Evolutionary conservation across 192 early-diverging fungal species (phyloP), one percentile per base, ranked within the genome.

Genomic region (Coemansia sp.): DNA sequence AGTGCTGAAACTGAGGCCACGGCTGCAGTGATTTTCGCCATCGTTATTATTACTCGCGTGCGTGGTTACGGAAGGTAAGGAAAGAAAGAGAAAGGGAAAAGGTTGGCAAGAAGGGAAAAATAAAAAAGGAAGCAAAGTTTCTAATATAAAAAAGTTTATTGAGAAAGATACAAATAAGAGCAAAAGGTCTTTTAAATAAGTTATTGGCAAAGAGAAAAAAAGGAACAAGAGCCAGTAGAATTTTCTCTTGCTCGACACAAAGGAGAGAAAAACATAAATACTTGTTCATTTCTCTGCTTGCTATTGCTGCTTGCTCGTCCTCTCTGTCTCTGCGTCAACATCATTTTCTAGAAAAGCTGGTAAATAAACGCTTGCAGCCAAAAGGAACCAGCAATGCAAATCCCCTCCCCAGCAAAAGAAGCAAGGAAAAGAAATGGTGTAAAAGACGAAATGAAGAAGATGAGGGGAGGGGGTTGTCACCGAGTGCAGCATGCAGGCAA

Each of bases 21-120:
- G 3, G 63, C 39, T 58, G 67, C 15, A 11, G 61, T 36, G 13
- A 40, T 13, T 37, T 69, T 72, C 66, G 66, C 71, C 22, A 59
- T 66, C 48, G 19, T n/a, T 36, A 39, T 5, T 18, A 47, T 32
- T 60, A 26, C 26, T 26, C 3, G 26, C 26, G n/a, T 9, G 10
- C 40, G 43, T 21, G 42, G 40, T 46, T n/a, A 15, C 8, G 41
- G 39, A 56, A 9, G 39, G 32, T 18, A 63, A 46, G 7, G 42
- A 57, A 43, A 47, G 41, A 57, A 32, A 41, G 46, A 36, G 36
- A 68, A 66, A 37, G 15, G 37, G 45, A 18, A 4, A 15, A 42
- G 61, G 12, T 15, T 45, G 52, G 36, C 41, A 47, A 57, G 10
- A 46, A 42, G 19, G 19, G 21, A 57, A 39, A 22, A 43, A 7